These are phyloP conservation scores for Mucor lusitanicus DNA, from an alignment of 371 early-diverging fungal genomes.

Conservation along the genomic window DNA sequence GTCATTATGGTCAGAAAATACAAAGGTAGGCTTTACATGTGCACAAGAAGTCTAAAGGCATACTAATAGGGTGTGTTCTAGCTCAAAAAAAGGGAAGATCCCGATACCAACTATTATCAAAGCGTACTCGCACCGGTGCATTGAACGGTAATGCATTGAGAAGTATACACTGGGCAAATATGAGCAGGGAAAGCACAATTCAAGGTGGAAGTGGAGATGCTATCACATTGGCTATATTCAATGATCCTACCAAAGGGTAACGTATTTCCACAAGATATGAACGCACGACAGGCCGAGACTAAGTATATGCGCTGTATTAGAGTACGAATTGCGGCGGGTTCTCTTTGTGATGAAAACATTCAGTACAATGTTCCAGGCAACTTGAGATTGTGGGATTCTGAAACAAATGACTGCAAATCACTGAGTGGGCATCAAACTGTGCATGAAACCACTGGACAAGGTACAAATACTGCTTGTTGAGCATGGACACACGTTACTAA, in stretches of 20 bases:
- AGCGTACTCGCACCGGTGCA: not conserved
- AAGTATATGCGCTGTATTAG: constrained; percentile 4
- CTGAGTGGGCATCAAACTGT: constrained; percentile 29
- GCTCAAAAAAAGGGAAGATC: not conserved
- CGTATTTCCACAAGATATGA: not conserved
- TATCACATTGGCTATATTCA: constrained; percentile 28
- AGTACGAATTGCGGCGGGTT: constrained; percentile 26
- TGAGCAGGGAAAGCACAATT: constrained; percentile 22
- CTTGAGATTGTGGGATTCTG: constrained; percentile 33
- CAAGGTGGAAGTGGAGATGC: constrained; percentile 47
- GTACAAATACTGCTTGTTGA: not conserved
- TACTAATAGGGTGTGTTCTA: not conserved
- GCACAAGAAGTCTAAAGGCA: not conserved
- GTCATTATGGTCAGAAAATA: constrained; percentile 20
- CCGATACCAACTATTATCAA: constrained; percentile 1
- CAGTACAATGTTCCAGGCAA: constrained; percentile 48
- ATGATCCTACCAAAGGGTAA: constrained; percentile 13
- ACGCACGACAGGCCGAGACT: not conserved
- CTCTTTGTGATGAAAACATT: constrained; percentile 38
- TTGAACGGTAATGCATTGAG: not conserved
- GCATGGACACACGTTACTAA: not conserved
- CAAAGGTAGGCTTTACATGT: constrained; percentile 8
- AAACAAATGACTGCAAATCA: constrained; percentile 4
- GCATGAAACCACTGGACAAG: constrained; percentile 5
- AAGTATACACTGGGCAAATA: constrained; percentile 18